Percentiles rank a stretch among this genome's conserved stretches.
These are phyloP conservation scores for Coemansia sp. DNA, from an alignment of 192 early-diverging fungal genomes.

Conservation along the genomic window DNA sequence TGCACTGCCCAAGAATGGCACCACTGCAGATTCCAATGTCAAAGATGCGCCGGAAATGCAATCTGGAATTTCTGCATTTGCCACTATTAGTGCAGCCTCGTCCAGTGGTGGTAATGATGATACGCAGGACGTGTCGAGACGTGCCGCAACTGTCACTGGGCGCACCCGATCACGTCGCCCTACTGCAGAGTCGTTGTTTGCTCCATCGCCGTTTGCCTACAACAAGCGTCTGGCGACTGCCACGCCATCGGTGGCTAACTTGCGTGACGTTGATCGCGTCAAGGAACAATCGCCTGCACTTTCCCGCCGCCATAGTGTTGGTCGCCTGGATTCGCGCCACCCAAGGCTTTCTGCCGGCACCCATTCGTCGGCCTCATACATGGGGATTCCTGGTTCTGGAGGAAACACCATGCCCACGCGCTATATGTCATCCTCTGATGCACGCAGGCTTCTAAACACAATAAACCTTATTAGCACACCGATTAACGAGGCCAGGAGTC, in stretches of 20 bases:
- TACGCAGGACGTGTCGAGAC: not conserved
- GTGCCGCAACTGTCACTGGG: slow-evolving; percentile 29
- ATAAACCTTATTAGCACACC: slow-evolving; percentile 44
- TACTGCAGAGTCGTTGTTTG: slow-evolving; percentile 44
- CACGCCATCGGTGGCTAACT: slow-evolving; percentile 38
- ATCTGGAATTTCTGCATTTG: slow-evolving; percentile 1
- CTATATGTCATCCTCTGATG: slow-evolving; percentile 36
- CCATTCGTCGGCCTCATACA: not conserved
- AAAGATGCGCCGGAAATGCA: not conserved
- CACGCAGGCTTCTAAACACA: slow-evolving; percentile 47
- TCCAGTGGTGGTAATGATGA: not conserved
- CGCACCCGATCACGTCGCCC: slow-evolving; percentile 22
- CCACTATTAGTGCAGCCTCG: not conserved
- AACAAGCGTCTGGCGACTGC: slow-evolving; percentile 46
- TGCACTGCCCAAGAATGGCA: not conserved
- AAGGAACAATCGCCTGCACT: slow-evolving; percentile 25
- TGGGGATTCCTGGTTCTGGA: not conserved
- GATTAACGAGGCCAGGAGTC: slow-evolving; percentile 38
- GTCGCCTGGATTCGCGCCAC: slow-evolving; percentile 17
- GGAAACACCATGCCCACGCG: slow-evolving; percentile 2
- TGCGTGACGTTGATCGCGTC: slow-evolving; percentile 40
- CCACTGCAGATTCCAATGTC: slow-evolving; percentile 1
- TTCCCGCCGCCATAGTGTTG: slow-evolving; percentile 42
- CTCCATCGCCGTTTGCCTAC: slow-evolving; percentile 51
- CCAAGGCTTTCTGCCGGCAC: slow-evolving; percentile 10